phyloP scores from a whole-genome alignment of 2,329 filamentous ascomycete genomes.

The Arthrinium phaeospermum region DNA sequence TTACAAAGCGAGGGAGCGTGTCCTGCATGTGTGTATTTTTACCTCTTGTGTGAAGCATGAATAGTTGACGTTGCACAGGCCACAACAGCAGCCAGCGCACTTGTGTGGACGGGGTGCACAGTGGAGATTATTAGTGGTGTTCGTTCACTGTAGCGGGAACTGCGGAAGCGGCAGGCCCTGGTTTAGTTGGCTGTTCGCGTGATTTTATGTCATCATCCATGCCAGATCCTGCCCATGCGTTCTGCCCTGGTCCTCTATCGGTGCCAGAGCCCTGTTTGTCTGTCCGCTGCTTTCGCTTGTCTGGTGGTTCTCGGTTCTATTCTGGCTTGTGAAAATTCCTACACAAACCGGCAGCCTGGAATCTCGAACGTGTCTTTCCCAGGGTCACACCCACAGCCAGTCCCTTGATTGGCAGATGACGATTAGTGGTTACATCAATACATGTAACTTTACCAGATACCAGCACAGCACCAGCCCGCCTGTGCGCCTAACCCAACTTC shows the following conservation, averaged over 20 bases:
- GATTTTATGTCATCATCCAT: slow-evolving; percentile 14
- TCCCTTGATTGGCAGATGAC: slow-evolving; percentile 7
- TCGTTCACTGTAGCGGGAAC: background rate
- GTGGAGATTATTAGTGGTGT: slow-evolving; percentile 1
- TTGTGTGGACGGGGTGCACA: background rate
- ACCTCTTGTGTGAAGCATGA: background rate
- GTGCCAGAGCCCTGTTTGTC: background rate
- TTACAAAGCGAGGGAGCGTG: background rate
- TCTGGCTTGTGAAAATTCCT: slow-evolving; percentile 17
- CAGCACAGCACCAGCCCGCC: slow-evolving; percentile 4
- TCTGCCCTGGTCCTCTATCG: background rate
- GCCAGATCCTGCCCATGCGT: slow-evolving; percentile 6
- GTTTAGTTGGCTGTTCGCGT: background rate
- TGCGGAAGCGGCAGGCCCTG: slow-evolving; percentile 1
- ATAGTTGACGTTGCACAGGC: background rate
- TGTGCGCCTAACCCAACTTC: slow-evolving; percentile 13
- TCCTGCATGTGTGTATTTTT: background rate
- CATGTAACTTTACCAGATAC: background rate
- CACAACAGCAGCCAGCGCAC: background rate
- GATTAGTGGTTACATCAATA: background rate
- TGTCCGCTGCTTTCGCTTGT: background rate
- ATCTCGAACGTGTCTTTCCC: slow-evolving; percentile 13
- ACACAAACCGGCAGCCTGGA: slow-evolving; percentile 2
- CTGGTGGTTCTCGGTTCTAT: background rate
- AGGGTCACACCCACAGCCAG: slow-evolving; percentile 6